Conservation (phyloP, 1,284 basidiomycete species). For the Anthracocystis walkeri region DNA sequence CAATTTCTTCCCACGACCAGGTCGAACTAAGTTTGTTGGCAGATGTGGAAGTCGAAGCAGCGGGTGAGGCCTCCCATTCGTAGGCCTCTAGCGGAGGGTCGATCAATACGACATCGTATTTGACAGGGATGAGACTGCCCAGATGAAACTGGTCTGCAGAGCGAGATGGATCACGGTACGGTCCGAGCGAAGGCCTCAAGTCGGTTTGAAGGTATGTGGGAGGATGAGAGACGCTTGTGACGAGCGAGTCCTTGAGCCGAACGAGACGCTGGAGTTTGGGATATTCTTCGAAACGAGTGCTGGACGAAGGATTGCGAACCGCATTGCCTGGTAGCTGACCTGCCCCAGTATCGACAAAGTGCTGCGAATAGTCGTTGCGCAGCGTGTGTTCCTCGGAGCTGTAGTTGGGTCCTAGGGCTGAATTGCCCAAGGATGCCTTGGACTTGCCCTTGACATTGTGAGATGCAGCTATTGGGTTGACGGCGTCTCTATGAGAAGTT, state of each 20-base stretch:
- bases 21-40: not conserved
- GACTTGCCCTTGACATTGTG: conserved; percentile 19
- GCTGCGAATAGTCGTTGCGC: conserved; percentile 90
- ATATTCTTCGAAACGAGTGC: conserved; percentile 88
- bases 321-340: conserved; percentile 60
- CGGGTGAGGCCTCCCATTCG: conserved; percentile 52
- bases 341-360: conserved; percentile 78
- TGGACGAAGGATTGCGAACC: conserved; percentile 67
- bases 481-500: not conserved
- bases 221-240: conserved; percentile 49
- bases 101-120: conserved; percentile 93
- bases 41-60: conserved; percentile 14
- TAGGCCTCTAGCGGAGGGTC: conserved; percentile 80
- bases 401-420: conserved; percentile 40
- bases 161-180: conserved; percentile 29
- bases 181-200: conserved; percentile 39
- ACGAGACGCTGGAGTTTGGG: conserved; percentile 62
- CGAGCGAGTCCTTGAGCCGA: conserved; percentile 57
- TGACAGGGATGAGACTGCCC: conserved; percentile 72
- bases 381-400: conserved; percentile 89
- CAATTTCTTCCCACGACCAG: conserved; percentile 85
- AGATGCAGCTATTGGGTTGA: not conserved
- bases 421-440: conserved; percentile 2
- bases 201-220: conserved; percentile 61
- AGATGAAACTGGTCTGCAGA: conserved; percentile 46